A percentile compares a stretch with the other conserved stretches of the same genome.
Evolutionary conservation across 371 early-diverging fungal genomes (phyloP).

Genomic region (Mucor irregularis): DNA sequence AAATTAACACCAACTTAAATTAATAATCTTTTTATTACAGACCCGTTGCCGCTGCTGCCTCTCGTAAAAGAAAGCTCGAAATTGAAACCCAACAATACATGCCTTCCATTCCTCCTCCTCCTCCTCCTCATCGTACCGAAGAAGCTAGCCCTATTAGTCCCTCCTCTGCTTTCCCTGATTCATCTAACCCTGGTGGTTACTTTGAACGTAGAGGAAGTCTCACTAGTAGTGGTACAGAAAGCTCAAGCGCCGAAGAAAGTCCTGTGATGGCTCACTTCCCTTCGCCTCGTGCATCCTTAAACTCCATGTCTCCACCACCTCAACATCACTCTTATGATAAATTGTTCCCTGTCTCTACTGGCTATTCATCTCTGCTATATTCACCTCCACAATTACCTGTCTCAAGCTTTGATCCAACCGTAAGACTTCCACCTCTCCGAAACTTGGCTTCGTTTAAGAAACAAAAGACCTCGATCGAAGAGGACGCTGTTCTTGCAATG

Average conservation of each 20-base stretch:
- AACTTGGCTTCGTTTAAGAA: not conserved
- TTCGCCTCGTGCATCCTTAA: slow-evolving; percentile 1
- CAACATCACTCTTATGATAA: slow-evolving; percentile 17
- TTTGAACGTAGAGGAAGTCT: slow-evolving; percentile 26
- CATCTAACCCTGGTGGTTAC: not conserved
- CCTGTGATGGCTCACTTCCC: slow-evolving; percentile 4
- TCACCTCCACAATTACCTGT: not conserved
- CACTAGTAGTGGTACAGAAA: slow-evolving; percentile 31
- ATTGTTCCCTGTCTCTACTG: not conserved
- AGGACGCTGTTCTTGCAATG: slow-evolving; percentile 41
- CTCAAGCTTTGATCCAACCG: not conserved
- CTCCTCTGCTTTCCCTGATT: not conserved
- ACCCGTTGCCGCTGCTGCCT: not conserved
- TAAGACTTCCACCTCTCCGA: slow-evolving; percentile 17
- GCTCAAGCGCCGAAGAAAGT: slow-evolving; percentile 15
- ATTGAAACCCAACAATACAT: slow-evolving; percentile 10
- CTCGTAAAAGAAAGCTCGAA: slow-evolving; percentile 35
- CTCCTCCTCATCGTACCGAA: not conserved
- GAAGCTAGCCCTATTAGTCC: not conserved
- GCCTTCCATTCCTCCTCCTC: not conserved
- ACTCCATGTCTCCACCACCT: slow-evolving; percentile 22
- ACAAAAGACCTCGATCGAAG: slow-evolving; percentile 21
- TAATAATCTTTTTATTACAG: not conserved
- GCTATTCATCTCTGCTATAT: not conserved
- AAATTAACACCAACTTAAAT: not conserved